A percentile compares a stretch with the other conserved stretches of the same genome.
Conservation (phyloP, 305 asterid genomes). For the Fraxinus xanthoxyloides region DNA sequence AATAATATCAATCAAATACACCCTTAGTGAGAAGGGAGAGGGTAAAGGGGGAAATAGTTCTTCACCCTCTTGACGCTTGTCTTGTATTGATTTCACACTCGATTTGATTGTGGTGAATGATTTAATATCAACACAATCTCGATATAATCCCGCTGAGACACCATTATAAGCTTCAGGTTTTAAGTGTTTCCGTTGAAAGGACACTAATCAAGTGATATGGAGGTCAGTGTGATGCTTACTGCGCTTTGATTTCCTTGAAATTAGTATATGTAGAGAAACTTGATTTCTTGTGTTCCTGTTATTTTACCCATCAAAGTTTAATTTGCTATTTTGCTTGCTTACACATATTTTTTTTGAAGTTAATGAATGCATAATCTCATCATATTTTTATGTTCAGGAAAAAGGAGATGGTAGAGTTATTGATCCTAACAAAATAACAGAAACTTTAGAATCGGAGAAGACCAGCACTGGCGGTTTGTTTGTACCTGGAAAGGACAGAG, state of each 20-base stretch:
- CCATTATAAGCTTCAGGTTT: constrained; percentile 6
- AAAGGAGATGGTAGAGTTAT: constrained; percentile 29
- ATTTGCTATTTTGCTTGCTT: neutral
- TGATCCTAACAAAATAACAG: constrained; percentile 49
- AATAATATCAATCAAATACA: too few species aligned
- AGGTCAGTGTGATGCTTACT: constrained; percentile 22
- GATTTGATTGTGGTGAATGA: neutral
- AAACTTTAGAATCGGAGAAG: constrained; percentile 63
- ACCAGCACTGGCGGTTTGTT: constrained; percentile 57
- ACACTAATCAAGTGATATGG: constrained; percentile 24
- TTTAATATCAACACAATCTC: neutral
- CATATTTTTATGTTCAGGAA: constrained; percentile 24
- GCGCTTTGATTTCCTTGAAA: neutral
- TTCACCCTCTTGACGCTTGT: neutral
- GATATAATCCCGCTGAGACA: neutral
- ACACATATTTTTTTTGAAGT: neutral
- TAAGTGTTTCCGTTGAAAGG: neutral
- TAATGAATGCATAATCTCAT: neutral
- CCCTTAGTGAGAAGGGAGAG: neutral
- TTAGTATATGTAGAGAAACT: neutral
- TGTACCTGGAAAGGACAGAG: constrained; percentile 61
- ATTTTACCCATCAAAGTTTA: neutral
- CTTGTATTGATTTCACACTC: neutral
- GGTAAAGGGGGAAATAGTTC: neutral
- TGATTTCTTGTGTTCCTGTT: neutral